Base-by-base conservation (phyloP, 495 filamentous ascomycete species). In the Arthonia radiata region DNA sequence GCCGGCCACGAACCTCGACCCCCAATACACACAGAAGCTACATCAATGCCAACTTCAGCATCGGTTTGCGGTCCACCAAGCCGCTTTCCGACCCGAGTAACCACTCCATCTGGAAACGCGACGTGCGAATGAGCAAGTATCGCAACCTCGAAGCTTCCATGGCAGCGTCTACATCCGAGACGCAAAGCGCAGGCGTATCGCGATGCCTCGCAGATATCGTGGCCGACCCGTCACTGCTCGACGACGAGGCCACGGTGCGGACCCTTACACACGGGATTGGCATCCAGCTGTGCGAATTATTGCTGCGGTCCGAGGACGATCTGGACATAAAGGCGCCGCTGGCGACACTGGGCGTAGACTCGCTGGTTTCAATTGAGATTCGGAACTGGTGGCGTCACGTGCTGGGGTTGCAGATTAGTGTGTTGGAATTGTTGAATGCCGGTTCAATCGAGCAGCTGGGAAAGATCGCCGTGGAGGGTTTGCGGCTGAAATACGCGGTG, bases 341-440 rank as follows among this genome's bases (percentile, higher is more conserved):
- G 19, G 37, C 42, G 1, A 39, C 44, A 16, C 29, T 48, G 4
- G 43, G 48, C 2, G 38, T 61, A 15, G 57, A 62, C 27, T 56
- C 52, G 0, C 37, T 61, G 7, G 44, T 61, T 4, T 43, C 49
- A 3, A 52, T 62, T 31, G 57, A 61, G 30, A 37, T 62, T 24
- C 39, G 53, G 5, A 46, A 40, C 4, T 61, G n/a, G n/a, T n/a
- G n/a, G 16, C 28, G 44, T 9, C 46, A 46, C 16, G 36, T 35
- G 12, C 28, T 58, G 1, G 43, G 38, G 15, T 37, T 45, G 6
- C 50, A 57, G 0, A 34, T 58, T 5, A 46, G 40, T 38, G 30
- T 47, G 13, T 28, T 48, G 27, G 33, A 55, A 36, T 38, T 58
- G 17, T 33, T 53, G 27, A 35, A 38, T 1, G 33, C 33, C 16